phyloP scores from a whole-genome alignment of 2,329 filamentous ascomycete genomes.

The Septoria linicola region DNA sequence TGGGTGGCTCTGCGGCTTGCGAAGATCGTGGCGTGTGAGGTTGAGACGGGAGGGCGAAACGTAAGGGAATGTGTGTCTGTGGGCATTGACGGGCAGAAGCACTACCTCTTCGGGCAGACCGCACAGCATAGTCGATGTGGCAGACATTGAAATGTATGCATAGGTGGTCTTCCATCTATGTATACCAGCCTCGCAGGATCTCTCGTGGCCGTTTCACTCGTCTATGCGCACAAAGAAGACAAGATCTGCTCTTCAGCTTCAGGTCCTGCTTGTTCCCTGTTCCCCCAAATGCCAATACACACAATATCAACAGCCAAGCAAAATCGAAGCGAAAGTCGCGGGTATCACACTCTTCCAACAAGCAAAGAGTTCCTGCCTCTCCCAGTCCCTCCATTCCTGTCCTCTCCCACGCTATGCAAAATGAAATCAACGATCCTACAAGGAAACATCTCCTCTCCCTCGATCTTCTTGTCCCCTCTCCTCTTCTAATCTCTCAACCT shows the following conservation, averaged over 20 bases:
- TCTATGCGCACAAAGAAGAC: not conserved
- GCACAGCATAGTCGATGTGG: too few relatives aligned
- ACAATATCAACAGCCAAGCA: not conserved
- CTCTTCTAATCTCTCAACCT: slow-evolving; percentile 35
- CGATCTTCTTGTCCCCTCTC: too few relatives aligned
- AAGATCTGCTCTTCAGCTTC: not conserved
- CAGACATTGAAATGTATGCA: too few relatives aligned
- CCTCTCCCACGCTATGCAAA: slow-evolving; percentile 8
- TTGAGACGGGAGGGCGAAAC: too few relatives aligned
- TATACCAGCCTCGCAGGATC: not conserved
- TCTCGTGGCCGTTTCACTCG: not conserved
- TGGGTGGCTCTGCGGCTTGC: too few relatives aligned
- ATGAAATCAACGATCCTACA: not conserved
- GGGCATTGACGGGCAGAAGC: too few relatives aligned
- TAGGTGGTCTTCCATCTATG: not conserved
- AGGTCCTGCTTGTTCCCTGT: not conserved
- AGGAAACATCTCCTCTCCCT: not conserved
- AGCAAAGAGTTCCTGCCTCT: too few relatives aligned
- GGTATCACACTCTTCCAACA: slow-evolving; percentile 1
- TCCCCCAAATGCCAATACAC: not conserved
- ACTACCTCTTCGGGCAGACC: too few relatives aligned
- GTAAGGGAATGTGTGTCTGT: too few relatives aligned
- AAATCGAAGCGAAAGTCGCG: slow-evolving; percentile 7
- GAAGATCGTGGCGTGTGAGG: too few relatives aligned
- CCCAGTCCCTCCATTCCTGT: not conserved